Base-by-base conservation (phyloP, 352 stramenopile genomes). In the Saprolegnia diclina region DNA sequence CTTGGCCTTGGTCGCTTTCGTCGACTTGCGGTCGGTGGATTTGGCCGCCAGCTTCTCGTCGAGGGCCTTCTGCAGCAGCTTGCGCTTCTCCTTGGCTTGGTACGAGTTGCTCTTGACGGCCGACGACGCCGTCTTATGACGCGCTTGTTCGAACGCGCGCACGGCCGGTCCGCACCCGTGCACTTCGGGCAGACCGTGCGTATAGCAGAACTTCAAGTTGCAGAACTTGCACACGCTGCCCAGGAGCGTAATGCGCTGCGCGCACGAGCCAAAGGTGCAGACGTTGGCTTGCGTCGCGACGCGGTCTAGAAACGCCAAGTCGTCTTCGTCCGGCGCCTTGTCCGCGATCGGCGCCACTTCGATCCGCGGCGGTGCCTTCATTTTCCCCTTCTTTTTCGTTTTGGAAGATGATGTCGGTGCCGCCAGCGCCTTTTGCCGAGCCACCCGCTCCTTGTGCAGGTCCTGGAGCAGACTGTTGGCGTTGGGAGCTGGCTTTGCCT, bases 121-220 rank as follows among this genome's bases (percentile, higher is more conserved):
- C 16, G 44, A 61, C 29, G 26, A 44, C 21, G 29, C n/a, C 11
- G 44, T n/a, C 22, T 56, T 53, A 24, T 46, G 46, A 6, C 52
- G 59, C n/a, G 4, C n/a, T 24, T 56, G 57, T 67, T 72, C 56
- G 37, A 61, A 68, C 35, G 77, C 68, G 5, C 85, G 79, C 24
- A 89, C 82, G 9, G 82, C 85, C 44, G 85, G 73, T 9, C 81
- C 82, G 56, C 88, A 96, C 46, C 88, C 88, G 68, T 96, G 88
- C 0, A 87, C 74, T 65, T 96, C 86, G 0, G 86, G 80, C 46
- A 83, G 71, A 1, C 76, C 79, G 69, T 96, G 88, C 54, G 82
- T 73, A 61, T 85, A 92, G 76, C 87, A 95, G 57, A 92, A 94
- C 70, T 90, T 90, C 61, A 93, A 77, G 26, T 92, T 91, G 79